Percentiles rank a stretch among this genome's conserved stretches.
Conservation (phyloP, 371 early-diverging fungal genomes). For the Funneliformis caledonium region DNA sequence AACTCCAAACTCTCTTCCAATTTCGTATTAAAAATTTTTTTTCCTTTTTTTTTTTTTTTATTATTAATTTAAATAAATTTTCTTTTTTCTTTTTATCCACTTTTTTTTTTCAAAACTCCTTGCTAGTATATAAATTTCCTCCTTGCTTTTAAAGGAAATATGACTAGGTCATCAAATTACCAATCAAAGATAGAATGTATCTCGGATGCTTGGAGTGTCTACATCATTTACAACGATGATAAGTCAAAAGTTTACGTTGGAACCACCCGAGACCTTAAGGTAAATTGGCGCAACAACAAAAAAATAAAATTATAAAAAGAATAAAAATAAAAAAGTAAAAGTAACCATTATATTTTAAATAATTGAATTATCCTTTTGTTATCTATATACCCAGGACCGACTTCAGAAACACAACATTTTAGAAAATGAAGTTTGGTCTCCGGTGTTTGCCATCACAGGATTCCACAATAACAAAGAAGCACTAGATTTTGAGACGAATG, state of each 20-base stretch:
- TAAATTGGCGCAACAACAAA: not conserved
- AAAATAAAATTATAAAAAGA: not conserved
- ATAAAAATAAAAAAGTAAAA: not conserved
- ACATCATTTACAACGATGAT: not conserved
- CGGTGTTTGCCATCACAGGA: slow-evolving; percentile 35
- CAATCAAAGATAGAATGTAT: slow-evolving; percentile 9
- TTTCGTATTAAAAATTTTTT: not conserved
- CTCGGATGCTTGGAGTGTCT: slow-evolving; percentile 9
- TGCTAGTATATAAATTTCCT: not conserved
- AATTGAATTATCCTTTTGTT: no score
- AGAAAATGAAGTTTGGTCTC: not conserved
- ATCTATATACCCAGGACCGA: slow-evolving; percentile 2
- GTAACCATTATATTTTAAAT: not conserved
- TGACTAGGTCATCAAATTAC: not conserved
- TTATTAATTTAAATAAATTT: no score
- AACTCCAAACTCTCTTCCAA: not conserved
- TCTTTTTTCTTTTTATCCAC: not conserved
- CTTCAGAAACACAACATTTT: slow-evolving; percentile 15
- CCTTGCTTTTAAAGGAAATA: not conserved
- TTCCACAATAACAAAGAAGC: slow-evolving; percentile 34
- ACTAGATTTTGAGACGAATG: slow-evolving; percentile 23
- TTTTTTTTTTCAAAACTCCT: not conserved
- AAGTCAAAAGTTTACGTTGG: slow-evolving; percentile 23
- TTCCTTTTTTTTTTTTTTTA: no score
- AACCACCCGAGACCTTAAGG: slow-evolving; percentile 25